Evolutionary conservation across 1,284 basidiomycete genomes (phyloP).

Genomic region (Wallemia mellicola): DNA sequence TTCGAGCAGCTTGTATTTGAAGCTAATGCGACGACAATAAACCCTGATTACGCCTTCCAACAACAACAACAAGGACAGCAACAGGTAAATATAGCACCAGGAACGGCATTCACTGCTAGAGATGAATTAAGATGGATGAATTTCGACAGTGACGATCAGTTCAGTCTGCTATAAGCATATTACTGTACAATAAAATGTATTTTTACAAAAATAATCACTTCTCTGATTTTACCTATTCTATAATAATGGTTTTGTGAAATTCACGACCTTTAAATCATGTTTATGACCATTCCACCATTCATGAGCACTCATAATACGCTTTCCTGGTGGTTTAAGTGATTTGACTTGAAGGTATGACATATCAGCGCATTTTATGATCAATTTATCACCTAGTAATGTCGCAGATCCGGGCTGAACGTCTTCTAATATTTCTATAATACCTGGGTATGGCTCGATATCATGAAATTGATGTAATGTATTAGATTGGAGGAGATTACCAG

Average conservation of each 20-base stretch:
- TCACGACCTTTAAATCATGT: neutral
- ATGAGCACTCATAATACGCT: constrained; percentile 18
- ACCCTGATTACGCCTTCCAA: neutral
- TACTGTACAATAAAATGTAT: neutral
- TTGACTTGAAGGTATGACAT: constrained; percentile 23
- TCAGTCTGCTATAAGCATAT: neutral
- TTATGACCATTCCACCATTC: constrained; percentile 30
- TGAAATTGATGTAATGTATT: neutral
- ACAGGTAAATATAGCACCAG: neutral
- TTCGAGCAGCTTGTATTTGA: neutral
- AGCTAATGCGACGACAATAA: neutral
- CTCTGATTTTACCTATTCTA: neutral
- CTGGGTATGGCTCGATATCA: neutral
- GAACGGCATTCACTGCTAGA: neutral
- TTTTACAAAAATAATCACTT: neutral
- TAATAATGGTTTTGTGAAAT: neutral
- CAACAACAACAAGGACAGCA: neutral
- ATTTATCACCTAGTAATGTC: constrained; percentile 16
- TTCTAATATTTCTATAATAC: constrained; percentile 2
- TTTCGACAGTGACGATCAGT: neutral
- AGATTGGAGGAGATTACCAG: constrained; percentile 11
- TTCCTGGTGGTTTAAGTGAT: constrained; percentile 28
- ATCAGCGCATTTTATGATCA: constrained; percentile 12
- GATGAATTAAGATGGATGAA: neutral
- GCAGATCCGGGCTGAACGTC: constrained; percentile 17